phyloP scores from a whole-genome alignment of 805 yeast species.

The Candida endomychidarum region DNA sequence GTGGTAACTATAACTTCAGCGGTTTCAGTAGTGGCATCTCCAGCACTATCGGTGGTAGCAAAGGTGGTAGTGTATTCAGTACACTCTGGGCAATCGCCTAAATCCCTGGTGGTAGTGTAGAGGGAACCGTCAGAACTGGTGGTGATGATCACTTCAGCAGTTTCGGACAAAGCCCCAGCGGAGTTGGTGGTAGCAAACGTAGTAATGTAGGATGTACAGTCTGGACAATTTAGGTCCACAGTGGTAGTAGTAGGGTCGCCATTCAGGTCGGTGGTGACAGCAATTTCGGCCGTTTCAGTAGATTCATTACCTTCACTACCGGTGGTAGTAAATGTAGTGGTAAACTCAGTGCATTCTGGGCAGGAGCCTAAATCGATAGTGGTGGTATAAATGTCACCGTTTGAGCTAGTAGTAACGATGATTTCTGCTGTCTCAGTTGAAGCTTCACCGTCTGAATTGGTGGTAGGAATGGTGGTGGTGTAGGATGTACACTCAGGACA shows the following conservation, averaged over 20 bases:
- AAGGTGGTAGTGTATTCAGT: not conserved
- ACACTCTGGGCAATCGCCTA: slow-evolving; percentile 9
- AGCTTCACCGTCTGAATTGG: too few species aligned
- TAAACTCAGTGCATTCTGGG: too few species aligned
- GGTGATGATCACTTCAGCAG: slow-evolving; percentile 16
- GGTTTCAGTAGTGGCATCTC: slow-evolving; percentile 13
- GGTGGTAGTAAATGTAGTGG: slow-evolving; percentile 10
- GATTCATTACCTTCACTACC: not conserved
- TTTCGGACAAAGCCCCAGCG: slow-evolving; percentile 10
- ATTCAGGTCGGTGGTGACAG: not conserved
- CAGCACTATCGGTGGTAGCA: not conserved
- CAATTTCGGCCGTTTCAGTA: not conserved
- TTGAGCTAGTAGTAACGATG: too few species aligned
- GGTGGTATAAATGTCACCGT: too few species aligned
- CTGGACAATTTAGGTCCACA: slow-evolving; percentile 10
- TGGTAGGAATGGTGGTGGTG: too few species aligned
- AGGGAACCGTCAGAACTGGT: slow-evolving; percentile 7
- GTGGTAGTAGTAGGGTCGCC: slow-evolving; percentile 13
- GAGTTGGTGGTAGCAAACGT: slow-evolving; percentile 15
- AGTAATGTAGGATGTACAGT: slow-evolving; percentile 13
- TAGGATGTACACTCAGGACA: slow-evolving; percentile 12
- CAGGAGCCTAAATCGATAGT: too few species aligned
- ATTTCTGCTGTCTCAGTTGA: too few species aligned
- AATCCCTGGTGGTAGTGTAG: slow-evolving; percentile 14
- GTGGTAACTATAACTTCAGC: slow-evolving; percentile 27